These are phyloP conservation scores for Chaetomiaceae sp. DNA, from an alignment of 2,329 filamentous ascomycete genomes.

Conservation along the genomic window DNA sequence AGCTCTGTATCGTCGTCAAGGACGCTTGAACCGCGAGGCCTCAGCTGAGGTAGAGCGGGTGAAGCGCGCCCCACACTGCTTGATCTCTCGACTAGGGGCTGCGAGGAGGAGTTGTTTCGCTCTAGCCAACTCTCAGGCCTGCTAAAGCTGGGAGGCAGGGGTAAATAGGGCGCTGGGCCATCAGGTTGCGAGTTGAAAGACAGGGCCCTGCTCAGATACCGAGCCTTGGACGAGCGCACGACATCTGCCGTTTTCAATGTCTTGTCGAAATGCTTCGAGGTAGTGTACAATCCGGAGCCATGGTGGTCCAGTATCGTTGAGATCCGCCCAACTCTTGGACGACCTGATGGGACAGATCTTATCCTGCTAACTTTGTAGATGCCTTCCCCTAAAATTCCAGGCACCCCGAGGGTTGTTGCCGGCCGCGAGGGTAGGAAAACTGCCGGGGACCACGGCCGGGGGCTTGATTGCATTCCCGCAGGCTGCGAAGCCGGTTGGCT, in stretches of 20 bases:
- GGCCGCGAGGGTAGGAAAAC: conserved; percentile 11
- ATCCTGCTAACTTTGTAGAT: conserved; percentile 23
- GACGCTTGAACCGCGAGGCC: too few species aligned
- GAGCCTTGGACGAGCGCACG: not conserved
- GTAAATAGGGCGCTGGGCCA: not conserved
- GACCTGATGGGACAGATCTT: conserved; percentile 6
- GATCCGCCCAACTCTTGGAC: conserved; percentile 9
- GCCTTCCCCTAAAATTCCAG: conserved; percentile 19
- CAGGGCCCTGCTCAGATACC: not conserved
- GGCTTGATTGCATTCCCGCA: not conserved
- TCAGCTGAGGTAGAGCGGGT: too few species aligned
- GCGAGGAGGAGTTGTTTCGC: too few species aligned
- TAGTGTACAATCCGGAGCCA: conserved; percentile 5
- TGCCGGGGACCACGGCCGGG: conserved; percentile 11
- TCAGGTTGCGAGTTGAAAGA: not conserved
- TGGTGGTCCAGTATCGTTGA: conserved; percentile 2
- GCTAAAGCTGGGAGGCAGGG: not conserved
- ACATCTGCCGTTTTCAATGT: conserved; percentile 11
- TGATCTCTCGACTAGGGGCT: too few species aligned
- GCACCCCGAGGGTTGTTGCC: conserved; percentile 16
- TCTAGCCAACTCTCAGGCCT: too few species aligned
- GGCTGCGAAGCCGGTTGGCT: conserved; percentile 12
- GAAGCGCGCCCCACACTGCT: too few species aligned
- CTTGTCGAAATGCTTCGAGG: conserved; percentile 16
- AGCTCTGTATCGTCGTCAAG: not conserved